A percentile compares a stretch with the other conserved stretches of the same genome.
Conservation (phyloP, 2,329 filamentous ascomycete genomes). For the Aspergillus carbonarius region DNA sequence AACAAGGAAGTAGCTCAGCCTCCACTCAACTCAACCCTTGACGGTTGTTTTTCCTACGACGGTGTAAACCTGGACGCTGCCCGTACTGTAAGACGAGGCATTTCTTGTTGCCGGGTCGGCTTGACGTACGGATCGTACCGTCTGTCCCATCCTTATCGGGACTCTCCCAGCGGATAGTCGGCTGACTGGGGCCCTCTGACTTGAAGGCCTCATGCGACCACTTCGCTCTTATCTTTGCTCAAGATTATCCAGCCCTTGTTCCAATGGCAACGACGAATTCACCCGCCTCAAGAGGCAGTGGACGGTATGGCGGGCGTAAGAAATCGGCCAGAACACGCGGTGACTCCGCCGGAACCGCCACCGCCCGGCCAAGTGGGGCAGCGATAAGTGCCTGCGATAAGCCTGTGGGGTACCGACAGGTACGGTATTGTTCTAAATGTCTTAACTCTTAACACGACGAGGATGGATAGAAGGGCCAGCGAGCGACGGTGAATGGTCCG, state of each 20-base stretch:
- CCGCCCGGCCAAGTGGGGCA: conserved; percentile 7
- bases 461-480: too few species aligned
- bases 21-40: neutral
- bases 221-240: neutral
- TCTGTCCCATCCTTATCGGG: neutral
- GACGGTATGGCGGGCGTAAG: too few species aligned
- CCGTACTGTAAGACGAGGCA: too few species aligned
- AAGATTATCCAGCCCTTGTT: too few species aligned
- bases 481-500: neutral
- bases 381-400: conserved; percentile 11
- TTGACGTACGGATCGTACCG: neutral
- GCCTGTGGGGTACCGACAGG: conserved; percentile 12
- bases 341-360: neutral
- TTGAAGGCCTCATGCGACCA: neutral
- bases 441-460: neutral
- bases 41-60: too few species aligned
- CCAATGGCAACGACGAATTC: too few species aligned
- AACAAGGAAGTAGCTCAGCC: neutral
- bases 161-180: too few species aligned
- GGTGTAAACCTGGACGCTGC: too few species aligned
- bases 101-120: too few species aligned
- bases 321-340: neutral
- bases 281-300: too few species aligned
- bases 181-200: neutral
- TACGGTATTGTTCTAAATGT: neutral